Base-by-base conservation (phyloP, 2,329 filamentous ascomycete species). In the Dichotomopilus funicola region DNA sequence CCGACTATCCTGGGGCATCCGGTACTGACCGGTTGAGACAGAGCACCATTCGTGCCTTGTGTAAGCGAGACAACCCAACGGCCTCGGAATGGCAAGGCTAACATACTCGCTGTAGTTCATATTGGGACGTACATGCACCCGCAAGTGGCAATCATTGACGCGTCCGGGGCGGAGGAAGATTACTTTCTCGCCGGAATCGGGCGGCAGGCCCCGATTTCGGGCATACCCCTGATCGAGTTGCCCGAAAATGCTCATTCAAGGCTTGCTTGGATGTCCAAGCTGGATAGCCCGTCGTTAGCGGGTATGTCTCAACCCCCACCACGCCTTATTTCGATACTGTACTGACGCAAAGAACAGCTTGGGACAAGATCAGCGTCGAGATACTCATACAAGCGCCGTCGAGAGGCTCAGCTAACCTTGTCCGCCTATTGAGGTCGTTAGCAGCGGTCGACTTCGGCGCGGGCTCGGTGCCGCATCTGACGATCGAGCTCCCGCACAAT, bases 381-480 rank as follows among this genome's bases (percentile, higher is more conserved):
- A 88, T 99, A 52, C 70, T 96, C 10, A 81, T 97, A 7, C 89
- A 95, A 57, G 89, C 88, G 1, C 80, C 84, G 6, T 73, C 83
- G 3, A 78, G 78, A 7, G 85, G 87, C 19, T 86, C 88, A 2
- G 91, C 89, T 9, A 87, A 86, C 50, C 69, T 96, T 35, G 81
- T 89, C 50, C 80, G 89, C 54, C 77, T 96, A 36, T 78, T 99
- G 4, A 80, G 81, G 57, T 96, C 91, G 4, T 77, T 99, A 33
- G 76, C 80, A 59, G 73, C 75, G 6, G 89, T 89, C 5, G 90
- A 96, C 67, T 92, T 91, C 67, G 79, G 83, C 47, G 85, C 86
- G 0, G 75, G 87, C 43, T 74, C 79, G 1, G 73, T 80, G 1
- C 91, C 91, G 3, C 84, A 87, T 59, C 74, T 99, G 47, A 95